These are phyloP conservation scores for Aureobasidium leucospermi DNA, from an alignment of 2,329 filamentous ascomycete genomes.

Conservation along the genomic window DNA sequence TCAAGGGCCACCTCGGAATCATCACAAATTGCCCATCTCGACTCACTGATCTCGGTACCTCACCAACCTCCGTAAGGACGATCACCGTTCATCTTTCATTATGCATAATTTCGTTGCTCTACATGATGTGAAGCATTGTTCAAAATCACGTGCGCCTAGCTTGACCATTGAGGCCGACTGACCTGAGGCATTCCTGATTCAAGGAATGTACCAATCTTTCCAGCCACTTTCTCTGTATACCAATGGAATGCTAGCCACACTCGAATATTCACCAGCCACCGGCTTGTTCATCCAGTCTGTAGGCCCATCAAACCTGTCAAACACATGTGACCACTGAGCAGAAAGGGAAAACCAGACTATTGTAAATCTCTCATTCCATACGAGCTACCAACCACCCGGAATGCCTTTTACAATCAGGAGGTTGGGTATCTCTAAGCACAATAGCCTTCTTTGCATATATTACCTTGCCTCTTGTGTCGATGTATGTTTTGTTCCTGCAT, in stretches of 20 bases:
- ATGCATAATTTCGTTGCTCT: background rate
- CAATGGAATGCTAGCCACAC: constrained; percentile 2
- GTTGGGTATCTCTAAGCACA: background rate
- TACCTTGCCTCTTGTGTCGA: constrained; percentile 7
- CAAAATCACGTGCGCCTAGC: background rate
- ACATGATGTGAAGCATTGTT: background rate
- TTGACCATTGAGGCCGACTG: background rate
- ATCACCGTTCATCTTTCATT: too few species aligned
- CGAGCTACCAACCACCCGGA: constrained; percentile 7
- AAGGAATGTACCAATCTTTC: background rate
- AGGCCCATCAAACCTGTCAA: background rate
- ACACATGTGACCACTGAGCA: background rate
- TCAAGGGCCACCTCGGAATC: background rate
- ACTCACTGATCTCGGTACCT: too few species aligned
- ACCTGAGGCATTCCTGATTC: background rate
- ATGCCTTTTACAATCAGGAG: background rate
- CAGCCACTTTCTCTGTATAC: constrained; percentile 1
- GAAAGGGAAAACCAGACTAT: constrained; percentile 4
- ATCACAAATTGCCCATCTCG: too few species aligned
- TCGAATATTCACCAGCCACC: background rate
- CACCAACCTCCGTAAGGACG: too few species aligned
- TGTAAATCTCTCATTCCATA: constrained; percentile 15
- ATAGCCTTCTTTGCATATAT: constrained; percentile 9
- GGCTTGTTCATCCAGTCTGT: too few species aligned
- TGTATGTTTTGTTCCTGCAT: constrained; percentile 10